These are phyloP conservation scores for Hypoxylon crocopeplum DNA, from an alignment of 495 filamentous ascomycete species.

Conservation along the genomic window DNA sequence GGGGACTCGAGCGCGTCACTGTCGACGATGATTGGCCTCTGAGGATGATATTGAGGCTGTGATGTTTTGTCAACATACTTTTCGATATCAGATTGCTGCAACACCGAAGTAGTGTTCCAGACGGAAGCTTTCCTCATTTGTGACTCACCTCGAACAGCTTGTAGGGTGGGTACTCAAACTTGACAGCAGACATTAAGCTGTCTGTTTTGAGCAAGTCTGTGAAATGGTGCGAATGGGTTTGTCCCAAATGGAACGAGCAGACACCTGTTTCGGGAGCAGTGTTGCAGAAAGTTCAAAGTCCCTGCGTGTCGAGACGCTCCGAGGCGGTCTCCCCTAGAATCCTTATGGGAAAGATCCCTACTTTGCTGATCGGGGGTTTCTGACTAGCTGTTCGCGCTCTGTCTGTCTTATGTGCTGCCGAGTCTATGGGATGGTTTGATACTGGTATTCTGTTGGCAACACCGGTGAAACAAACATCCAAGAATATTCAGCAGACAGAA, in stretches of 20 bases:
- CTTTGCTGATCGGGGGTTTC: background rate
- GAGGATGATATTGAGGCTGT: slow-evolving; percentile 55
- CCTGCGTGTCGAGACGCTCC: slow-evolving; percentile 18
- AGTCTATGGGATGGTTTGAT: slow-evolving; percentile 30
- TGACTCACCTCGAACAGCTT: slow-evolving; percentile 59
- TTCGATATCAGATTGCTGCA: background rate
- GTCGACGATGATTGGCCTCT: slow-evolving; percentile 58
- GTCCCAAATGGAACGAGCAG: slow-evolving; percentile 33
- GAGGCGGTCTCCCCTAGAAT: background rate
- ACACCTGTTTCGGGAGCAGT: slow-evolving; percentile 43
- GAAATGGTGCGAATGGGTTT: slow-evolving; percentile 8
- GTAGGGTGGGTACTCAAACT: slow-evolving; percentile 56
- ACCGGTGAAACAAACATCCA: slow-evolving; percentile 40
- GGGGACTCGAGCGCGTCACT: slow-evolving; percentile 55
- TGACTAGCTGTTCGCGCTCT: slow-evolving; percentile 7
- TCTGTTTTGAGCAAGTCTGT: slow-evolving; percentile 32
- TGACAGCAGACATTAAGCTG: slow-evolving; percentile 59
- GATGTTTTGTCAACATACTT: slow-evolving; percentile 7
- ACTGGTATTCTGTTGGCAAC: slow-evolving; percentile 22
- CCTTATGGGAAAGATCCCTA: background rate
- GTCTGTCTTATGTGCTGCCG: slow-evolving; percentile 40
- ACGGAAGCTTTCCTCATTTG: too few species aligned
- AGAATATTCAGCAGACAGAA: slow-evolving; percentile 17
- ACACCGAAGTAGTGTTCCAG: too few species aligned
- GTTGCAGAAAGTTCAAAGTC: slow-evolving; percentile 34